Evolutionary conservation across 192 early-diverging fungal species (phyloP).

Genomic region (Coemansia sp.): DNA sequence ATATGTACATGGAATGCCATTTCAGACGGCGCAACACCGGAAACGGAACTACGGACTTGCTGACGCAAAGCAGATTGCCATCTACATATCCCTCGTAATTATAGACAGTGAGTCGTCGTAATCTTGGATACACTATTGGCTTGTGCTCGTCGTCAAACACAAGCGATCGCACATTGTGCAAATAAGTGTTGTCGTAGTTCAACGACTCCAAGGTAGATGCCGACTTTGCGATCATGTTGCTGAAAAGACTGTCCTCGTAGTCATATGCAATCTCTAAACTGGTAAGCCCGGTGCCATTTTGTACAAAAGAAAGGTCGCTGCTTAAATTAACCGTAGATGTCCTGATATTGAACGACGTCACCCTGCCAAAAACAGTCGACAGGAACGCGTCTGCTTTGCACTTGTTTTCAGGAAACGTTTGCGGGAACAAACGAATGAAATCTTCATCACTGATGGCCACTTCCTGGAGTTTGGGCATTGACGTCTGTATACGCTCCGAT

Average conservation of each 20-base stretch:
- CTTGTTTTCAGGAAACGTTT: not conserved
- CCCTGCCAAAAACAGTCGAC: not conserved
- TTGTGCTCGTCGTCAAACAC: not conserved
- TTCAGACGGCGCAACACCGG: constrained; percentile 10
- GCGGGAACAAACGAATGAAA: too few relatives aligned
- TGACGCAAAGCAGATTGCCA: not conserved
- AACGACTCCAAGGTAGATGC: not conserved
- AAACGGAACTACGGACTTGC: not conserved
- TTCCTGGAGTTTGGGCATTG: constrained; percentile 3
- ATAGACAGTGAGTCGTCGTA: not conserved
- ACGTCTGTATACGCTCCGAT: not conserved
- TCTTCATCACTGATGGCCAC: not conserved
- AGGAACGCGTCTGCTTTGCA: not conserved
- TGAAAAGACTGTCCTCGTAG: not conserved
- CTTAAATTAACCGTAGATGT: not conserved
- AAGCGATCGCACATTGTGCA: not conserved
- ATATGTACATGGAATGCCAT: constrained; percentile 23
- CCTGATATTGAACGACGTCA: not conserved
- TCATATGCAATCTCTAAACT: not conserved
- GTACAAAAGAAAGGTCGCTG: not conserved
- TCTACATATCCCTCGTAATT: not conserved
- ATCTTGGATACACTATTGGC: not conserved
- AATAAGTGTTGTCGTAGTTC: not conserved
- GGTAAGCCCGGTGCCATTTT: not conserved
- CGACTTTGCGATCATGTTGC: not conserved